phyloP scores from a whole-genome alignment of 129 eudicot genomes.

The Escallonia herrerae region DNA sequence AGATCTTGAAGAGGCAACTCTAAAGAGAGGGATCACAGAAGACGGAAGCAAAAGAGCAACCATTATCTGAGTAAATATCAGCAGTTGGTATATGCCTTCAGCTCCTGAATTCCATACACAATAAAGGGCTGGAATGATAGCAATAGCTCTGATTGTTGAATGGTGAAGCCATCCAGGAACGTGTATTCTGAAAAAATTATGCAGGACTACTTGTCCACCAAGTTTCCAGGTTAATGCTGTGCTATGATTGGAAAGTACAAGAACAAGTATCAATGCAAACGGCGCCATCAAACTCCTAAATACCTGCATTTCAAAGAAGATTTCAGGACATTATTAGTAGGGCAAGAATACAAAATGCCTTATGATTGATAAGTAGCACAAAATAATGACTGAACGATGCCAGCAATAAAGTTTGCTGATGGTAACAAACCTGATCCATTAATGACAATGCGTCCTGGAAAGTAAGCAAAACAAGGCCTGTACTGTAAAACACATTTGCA shows the following conservation, averaged over 20 bases:
- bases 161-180: conserved; percentile 89
- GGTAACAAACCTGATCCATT: conserved; percentile 64
- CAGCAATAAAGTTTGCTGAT: conserved; percentile 3
- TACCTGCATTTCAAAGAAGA: conserved; percentile 36
- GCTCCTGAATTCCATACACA: conserved; percentile 77
- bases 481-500: conserved; percentile 67
- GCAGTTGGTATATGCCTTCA: conserved; percentile 80
- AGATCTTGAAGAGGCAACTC: conserved; percentile 69
- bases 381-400: background rate
- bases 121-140: conserved; percentile 64
- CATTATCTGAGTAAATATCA: conserved; percentile 64
- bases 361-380: background rate
- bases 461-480: conserved; percentile 62
- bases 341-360: background rate
- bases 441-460: conserved; percentile 76
- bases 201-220: conserved; percentile 51
- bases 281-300: conserved; percentile 51
- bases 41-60: conserved; percentile 85
- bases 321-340: background rate
- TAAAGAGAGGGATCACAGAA: conserved; percentile 84
- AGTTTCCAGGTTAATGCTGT: conserved; percentile 64
- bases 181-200: conserved; percentile 51
- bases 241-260: conserved; percentile 62
- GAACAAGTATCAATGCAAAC: conserved; percentile 47
- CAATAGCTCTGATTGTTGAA: conserved; percentile 59